Percentiles rank a stretch among this genome's conserved stretches.
These are phyloP conservation scores for Ammopiptanthus mongolicus DNA, from an alignment of 306 rosid species.

Conservation along the genomic window DNA sequence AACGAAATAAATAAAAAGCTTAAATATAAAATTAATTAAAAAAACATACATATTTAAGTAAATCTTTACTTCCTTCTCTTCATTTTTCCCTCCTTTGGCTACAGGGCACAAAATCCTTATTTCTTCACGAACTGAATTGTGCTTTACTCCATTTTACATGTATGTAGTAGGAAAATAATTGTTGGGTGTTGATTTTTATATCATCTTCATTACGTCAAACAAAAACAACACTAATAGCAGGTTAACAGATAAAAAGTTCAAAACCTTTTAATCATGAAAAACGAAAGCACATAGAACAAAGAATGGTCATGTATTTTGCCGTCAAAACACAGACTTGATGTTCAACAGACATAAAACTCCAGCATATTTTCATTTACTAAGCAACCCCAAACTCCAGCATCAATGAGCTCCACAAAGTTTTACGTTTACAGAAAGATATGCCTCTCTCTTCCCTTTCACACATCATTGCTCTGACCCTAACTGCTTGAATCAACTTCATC, in stretches of 20 bases:
- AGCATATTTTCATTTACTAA: neutral
- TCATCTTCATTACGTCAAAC: neutral
- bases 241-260: neutral
- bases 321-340: neutral
- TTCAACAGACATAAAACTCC: neutral
- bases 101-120: no score
- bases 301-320: neutral
- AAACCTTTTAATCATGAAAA: neutral
- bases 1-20: no score
- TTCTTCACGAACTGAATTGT: no score
- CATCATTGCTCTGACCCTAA: neutral
- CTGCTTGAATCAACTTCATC: constrained; percentile 22
- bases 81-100: no score
- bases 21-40: no score
- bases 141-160: no score
- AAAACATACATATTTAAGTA: no score
- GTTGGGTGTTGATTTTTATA: neutral
- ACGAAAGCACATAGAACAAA: neutral
- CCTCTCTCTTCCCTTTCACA: neutral
- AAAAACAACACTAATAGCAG: neutral
- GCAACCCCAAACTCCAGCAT: neutral
- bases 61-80: no score
- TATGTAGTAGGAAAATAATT: neutral
- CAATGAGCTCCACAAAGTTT: neutral
- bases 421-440: neutral